Conservation (phyloP, 2,329 filamentous ascomycete species). For the Pseudogymnoascus sp. region DNA sequence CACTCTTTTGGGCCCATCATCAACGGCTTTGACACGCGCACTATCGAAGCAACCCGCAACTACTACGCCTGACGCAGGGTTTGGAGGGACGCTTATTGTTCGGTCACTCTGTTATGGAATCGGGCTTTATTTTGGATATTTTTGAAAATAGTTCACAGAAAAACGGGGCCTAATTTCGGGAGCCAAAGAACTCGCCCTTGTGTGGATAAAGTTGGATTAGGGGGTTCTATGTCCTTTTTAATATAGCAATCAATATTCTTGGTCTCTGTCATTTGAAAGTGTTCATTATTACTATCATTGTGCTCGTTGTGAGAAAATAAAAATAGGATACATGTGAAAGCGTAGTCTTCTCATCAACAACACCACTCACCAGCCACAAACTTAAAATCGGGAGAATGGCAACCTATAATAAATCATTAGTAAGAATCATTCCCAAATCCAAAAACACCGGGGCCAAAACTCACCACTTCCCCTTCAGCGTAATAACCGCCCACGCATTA, state of each 20-base stretch:
- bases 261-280: conserved; percentile 2
- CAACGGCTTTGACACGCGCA: not conserved
- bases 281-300: not conserved
- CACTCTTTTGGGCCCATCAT: not conserved
- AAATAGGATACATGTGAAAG: not conserved
- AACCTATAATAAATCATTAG: conserved; percentile 9
- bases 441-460: conserved; percentile 1
- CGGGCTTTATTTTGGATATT: not conserved
- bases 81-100: not conserved
- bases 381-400: conserved; percentile 14
- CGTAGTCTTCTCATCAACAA: not conserved
- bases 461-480: conserved; percentile 39
- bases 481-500: conserved; percentile 76
- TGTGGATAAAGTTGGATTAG: not conserved
- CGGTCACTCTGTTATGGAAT: not conserved
- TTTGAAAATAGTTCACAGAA: not conserved
- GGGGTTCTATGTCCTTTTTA: not conserved
- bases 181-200: not conserved
- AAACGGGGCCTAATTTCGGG: not conserved
- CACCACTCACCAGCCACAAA: not conserved
- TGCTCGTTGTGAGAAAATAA: not conserved
- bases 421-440: not conserved
- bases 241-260: not conserved
- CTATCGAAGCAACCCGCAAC: not conserved
- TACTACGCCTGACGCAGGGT: not conserved